Evolutionary conservation across 176 grass and related monocot species (phyloP), one percentile per base, ranked within the genome.

Genomic region (Bothriochloa decipiens): DNA sequence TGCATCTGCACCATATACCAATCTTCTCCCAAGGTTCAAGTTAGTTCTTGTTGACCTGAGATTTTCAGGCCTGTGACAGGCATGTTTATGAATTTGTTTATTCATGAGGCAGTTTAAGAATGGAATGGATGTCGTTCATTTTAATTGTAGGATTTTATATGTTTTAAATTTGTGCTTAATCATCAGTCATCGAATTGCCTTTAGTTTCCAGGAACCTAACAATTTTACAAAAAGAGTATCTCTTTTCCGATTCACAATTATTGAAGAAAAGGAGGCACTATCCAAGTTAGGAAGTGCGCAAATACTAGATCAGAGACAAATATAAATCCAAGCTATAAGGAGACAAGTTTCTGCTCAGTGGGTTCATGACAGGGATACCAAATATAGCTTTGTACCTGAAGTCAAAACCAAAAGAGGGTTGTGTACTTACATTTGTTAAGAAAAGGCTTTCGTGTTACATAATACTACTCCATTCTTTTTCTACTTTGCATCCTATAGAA

Each of bases 321-420:
- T 69, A 58, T 14, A 77, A 76, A 12, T 32, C n/a, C 14, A 69
- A 57, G 63, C 63, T 77, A 69, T 32, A 77, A 57, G 57, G 14
- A 70, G 74, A 55, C 25, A 86, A 65, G 9, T 55, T 60, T 81
- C 23, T 42, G 35, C 27, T 67, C 18, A 82, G 37, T 68, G 36
- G 62, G 9, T 15, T 69, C 17, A 35, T 81, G 78, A 75, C 8
- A 84, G 11, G 4, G 74, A 75, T 45, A 58, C 23, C 55, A 33
- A 68, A 75, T n/a, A 81, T 81, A 68, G 11, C 5, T 87, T 81
- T 49, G 33, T 40, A 75, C 46, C 45, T 57, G 70, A 66, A 57
- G 63, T 53, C 23, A 53, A 84, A 65, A 65, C 14, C 57, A 66
- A 42, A 85, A 66, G n/a, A 25, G 11, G 70, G 18, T 80, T 6